These are phyloP conservation scores for Eucalyptus erythrocorys DNA, from an alignment of 345 rosid species.

Conservation along the genomic window DNA sequence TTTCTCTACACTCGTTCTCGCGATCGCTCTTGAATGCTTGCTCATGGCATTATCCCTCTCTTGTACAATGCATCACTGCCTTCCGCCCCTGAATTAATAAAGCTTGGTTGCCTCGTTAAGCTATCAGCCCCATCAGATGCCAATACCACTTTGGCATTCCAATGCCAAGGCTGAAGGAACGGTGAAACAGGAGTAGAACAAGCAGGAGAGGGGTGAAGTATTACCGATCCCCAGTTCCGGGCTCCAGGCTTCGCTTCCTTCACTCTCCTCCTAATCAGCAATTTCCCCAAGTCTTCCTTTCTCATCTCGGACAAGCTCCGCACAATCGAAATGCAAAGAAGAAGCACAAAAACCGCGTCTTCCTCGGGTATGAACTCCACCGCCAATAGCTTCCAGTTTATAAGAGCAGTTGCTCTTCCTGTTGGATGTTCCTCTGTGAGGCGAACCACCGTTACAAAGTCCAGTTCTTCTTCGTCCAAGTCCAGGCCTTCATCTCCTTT, in stretches of 20 bases:
- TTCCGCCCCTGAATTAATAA: slow-evolving; percentile 37
- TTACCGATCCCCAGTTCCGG: slow-evolving; percentile 82
- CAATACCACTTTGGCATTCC: slow-evolving; percentile 41
- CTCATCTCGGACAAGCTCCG: slow-evolving; percentile 56
- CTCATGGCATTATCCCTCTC: slow-evolving; percentile 42
- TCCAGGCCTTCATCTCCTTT: slow-evolving; percentile 2
- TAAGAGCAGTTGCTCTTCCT: slow-evolving; percentile 66
- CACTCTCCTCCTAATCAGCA: slow-evolving; percentile 50
- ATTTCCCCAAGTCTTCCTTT: slow-evolving; percentile 54
- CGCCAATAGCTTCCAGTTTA: slow-evolving; percentile 71
- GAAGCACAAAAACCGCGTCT: slow-evolving; percentile 55
- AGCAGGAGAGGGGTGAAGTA: slow-evolving; percentile 22
- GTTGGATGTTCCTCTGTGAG: slow-evolving; percentile 42
- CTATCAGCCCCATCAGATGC: slow-evolving; percentile 12
- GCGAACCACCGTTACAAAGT: slow-evolving; percentile 52
- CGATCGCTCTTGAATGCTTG: not conserved
- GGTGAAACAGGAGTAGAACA: slow-evolving; percentile 17
- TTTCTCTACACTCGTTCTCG: not conserved
- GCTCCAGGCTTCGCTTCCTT: slow-evolving; percentile 56
- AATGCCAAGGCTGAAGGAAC: slow-evolving; percentile 60
- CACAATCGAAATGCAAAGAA: slow-evolving; percentile 51
- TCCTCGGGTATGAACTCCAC: slow-evolving; percentile 66
- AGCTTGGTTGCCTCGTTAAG: slow-evolving; percentile 27
- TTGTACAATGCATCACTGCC: slow-evolving; percentile 71
- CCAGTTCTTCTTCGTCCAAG: slow-evolving; percentile 11